Percentiles rank a stretch among this genome's conserved stretches.
phyloP scores from a whole-genome alignment of 768 basidiomycete species.

The Lactarius vividus region DNA sequence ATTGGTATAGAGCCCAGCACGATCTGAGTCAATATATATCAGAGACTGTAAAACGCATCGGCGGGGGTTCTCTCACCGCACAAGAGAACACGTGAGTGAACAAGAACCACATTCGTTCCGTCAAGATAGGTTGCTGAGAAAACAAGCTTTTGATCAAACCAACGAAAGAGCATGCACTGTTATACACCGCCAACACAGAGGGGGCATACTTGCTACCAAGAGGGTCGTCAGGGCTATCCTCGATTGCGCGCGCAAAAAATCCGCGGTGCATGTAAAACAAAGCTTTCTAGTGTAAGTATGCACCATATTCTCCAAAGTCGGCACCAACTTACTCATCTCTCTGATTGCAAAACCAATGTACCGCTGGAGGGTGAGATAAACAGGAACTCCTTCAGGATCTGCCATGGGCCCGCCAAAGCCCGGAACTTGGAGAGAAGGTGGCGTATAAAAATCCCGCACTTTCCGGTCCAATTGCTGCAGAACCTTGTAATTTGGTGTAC shows the following conservation, averaged over 20 bases:
- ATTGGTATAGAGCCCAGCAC: slow-evolving; percentile 67
- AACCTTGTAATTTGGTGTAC: slow-evolving; percentile 55
- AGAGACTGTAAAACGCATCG: neutral
- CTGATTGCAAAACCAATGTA: slow-evolving; percentile 64
- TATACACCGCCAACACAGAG: slow-evolving; percentile 67
- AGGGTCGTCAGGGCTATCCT: slow-evolving; percentile 60
- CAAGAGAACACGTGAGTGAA: slow-evolving; percentile 74
- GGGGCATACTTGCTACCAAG: slow-evolving; percentile 67
- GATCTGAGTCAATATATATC: slow-evolving; percentile 42
- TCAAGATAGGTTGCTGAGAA: slow-evolving; percentile 62
- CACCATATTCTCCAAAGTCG: neutral
- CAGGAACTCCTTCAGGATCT: slow-evolving; percentile 44
- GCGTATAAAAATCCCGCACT: slow-evolving; percentile 60
- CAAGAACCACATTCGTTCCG: slow-evolving; percentile 70
- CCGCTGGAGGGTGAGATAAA: slow-evolving; percentile 64
- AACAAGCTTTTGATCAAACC: slow-evolving; percentile 62
- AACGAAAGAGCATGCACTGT: slow-evolving; percentile 66
- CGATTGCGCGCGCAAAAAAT: slow-evolving; percentile 68
- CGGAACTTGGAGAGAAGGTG: slow-evolving; percentile 60
- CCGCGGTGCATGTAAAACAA: slow-evolving; percentile 74
- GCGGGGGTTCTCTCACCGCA: slow-evolving; percentile 43
- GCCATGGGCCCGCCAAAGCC: slow-evolving; percentile 52
- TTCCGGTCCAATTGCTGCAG: slow-evolving; percentile 66
- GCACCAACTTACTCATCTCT: slow-evolving; percentile 55
- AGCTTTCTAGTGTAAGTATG: slow-evolving; percentile 37